Evolutionary conservation across 2,329 filamentous ascomycete species (phyloP).

Genomic region (Penicillium verrucosum): DNA sequence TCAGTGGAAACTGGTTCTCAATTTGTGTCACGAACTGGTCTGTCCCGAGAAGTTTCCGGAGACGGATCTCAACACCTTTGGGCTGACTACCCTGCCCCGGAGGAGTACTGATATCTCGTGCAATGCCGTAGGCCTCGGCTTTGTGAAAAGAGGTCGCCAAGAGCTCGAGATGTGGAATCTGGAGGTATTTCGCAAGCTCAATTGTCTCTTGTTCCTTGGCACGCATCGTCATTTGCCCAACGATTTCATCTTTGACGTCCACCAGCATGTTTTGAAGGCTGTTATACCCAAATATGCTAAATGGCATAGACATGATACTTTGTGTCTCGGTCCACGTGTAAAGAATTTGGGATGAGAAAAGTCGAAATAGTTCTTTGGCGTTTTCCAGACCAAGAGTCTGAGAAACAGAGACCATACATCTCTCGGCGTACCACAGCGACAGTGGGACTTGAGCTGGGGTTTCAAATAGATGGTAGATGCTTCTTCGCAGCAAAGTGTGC

Average conservation of each 20-base stretch:
- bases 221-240: slow-evolving; percentile 79
- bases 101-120: slow-evolving; percentile 62
- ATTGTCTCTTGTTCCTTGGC: slow-evolving; percentile 63
- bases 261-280: slow-evolving; percentile 65
- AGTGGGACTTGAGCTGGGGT: slow-evolving; percentile 69
- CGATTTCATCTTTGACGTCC: slow-evolving; percentile 71
- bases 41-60: slow-evolving; percentile 67
- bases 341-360: slow-evolving; percentile 85
- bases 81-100: slow-evolving; percentile 44
- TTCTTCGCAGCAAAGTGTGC: slow-evolving; percentile 80
- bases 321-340: slow-evolving; percentile 81
- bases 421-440: slow-evolving; percentile 67
- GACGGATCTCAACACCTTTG: slow-evolving; percentile 59
- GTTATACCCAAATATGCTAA: slow-evolving; percentile 75
- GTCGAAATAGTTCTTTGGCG: slow-evolving; percentile 68
- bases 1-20: slow-evolving; percentile 68
- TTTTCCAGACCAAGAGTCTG: slow-evolving; percentile 61
- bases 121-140: slow-evolving; percentile 77
- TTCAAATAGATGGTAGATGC: slow-evolving; percentile 93
- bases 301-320: slow-evolving; percentile 71
- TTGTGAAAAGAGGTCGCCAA: slow-evolving; percentile 70
- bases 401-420: slow-evolving; percentile 67
- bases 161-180: slow-evolving; percentile 54
- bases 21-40: slow-evolving; percentile 63
- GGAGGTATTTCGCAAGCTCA: slow-evolving; percentile 59